These are phyloP conservation scores for Smittium culicis DNA, from an alignment of 371 early-diverging fungal genomes.

Conservation along the genomic window DNA sequence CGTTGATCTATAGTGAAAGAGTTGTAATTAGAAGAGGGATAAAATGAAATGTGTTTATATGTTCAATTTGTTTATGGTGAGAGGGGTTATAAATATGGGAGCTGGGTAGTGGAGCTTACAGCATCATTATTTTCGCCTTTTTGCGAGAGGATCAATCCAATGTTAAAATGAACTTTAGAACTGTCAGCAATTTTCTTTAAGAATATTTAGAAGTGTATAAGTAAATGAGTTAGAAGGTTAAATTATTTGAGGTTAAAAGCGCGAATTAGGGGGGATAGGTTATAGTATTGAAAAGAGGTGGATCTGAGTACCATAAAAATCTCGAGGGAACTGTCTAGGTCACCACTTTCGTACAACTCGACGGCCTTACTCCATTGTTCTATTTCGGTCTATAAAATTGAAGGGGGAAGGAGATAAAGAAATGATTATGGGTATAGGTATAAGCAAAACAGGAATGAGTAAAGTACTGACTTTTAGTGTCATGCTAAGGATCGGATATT, in stretches of 20 bases:
- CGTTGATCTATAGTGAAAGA: slow-evolving; percentile 38
- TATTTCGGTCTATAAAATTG: slow-evolving; percentile 48
- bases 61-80: no score
- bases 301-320: slow-evolving; percentile 40
- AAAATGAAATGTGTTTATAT: no score
- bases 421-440: no score
- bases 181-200: slow-evolving; percentile 70
- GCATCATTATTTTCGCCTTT: slow-evolving; percentile 64
- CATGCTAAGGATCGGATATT: no score
- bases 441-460: no score
- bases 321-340: slow-evolving; percentile 47
- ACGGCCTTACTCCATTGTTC: slow-evolving; percentile 62
- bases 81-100: neutral
- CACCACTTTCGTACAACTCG: slow-evolving; percentile 46
- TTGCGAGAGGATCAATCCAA: slow-evolving; percentile 65
- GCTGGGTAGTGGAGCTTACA: slow-evolving; percentile 42
- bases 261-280: no score
- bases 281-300: neutral
- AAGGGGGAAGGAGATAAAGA: neutral
- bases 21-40: no score
- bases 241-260: no score
- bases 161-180: slow-evolving; percentile 89
- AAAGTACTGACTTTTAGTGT: no score
- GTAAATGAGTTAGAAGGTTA: neutral
- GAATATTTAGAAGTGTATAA: neutral